These are phyloP conservation scores for Leccinum variicolor DNA, from an alignment of 768 basidiomycete genomes.

Conservation along the genomic window DNA sequence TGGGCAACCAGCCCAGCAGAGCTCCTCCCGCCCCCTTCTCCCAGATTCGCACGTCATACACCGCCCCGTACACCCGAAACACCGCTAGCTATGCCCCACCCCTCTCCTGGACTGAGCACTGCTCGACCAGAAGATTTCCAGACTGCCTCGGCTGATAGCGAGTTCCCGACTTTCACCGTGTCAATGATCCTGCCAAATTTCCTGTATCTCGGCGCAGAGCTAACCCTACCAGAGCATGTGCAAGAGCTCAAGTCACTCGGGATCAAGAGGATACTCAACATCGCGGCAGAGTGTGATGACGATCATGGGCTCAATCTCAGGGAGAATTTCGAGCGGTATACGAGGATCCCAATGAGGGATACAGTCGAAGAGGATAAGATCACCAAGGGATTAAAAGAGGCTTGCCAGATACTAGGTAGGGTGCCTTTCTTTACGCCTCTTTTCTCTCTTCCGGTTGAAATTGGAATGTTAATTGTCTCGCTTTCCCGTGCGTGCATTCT, in stretches of 20 bases:
- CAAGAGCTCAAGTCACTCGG: conserved; percentile 69
- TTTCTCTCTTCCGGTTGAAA: neutral
- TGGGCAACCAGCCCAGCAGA: conserved; percentile 35
- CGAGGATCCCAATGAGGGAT: conserved; percentile 90
- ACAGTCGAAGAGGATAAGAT: conserved; percentile 94
- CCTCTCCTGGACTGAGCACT: conserved; percentile 52
- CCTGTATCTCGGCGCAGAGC: conserved; percentile 88
- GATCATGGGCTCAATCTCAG: conserved; percentile 68
- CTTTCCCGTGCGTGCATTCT: neutral
- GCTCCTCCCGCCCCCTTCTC: conserved; percentile 36
- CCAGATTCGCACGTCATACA: conserved; percentile 23
- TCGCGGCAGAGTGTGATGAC: conserved; percentile 88
- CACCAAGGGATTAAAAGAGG: conserved; percentile 73
- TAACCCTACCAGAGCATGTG: conserved; percentile 71
- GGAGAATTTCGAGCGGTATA: conserved; percentile 77
- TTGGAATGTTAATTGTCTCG: conserved; percentile 2
- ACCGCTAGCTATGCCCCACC: conserved; percentile 27
- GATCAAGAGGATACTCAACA: conserved; percentile 85
- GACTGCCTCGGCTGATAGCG: conserved; percentile 35
- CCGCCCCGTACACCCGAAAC: conserved; percentile 40
- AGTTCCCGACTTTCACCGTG: conserved; percentile 68
- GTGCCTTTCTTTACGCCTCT: conserved; percentile 12
- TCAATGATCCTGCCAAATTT: conserved; percentile 91
- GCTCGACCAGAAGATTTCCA: conserved; percentile 51
- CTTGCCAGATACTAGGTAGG: conserved; percentile 85